Evolutionary conservation across 495 filamentous ascomycete species (phyloP), one percentile per base, ranked within the genome.

Genomic region (Filosporella fistucella): DNA sequence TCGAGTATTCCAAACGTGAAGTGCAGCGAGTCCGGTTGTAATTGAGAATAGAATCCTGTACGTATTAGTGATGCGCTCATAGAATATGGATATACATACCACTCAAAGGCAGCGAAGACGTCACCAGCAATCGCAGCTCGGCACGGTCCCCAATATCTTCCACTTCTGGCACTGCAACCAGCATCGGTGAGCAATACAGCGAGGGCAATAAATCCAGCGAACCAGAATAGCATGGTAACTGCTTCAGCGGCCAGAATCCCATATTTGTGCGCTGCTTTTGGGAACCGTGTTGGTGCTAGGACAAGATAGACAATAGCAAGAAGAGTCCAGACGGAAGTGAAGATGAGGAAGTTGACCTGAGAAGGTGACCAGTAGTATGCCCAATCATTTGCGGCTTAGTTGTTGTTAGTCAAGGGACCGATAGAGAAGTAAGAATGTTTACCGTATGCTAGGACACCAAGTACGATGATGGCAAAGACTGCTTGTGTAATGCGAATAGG

Each of bases 171-270:
- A 9, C 58, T 55, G 7, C 68, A 66, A 1, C 73, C 60, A 14
- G 71, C 74, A 44, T 46, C 41, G 10, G 14, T 37, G 35, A 86
- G 61, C 47, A 72, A 69, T 3, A 78, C 81, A 2, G 81, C 86
- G 1, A 89, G 58, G 0, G 86, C 86, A 59, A 94, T 81, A 50
- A 85, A 85, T 21, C 87, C 88, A 0, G 82, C 81, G 61, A 95
- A 89, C 89, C 89, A 94, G 71, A 91, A 90, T 29, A 91, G 73
- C 71, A 80, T 82, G n/a, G 88, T 90, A 11, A 91, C 37, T 35
- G 67, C 66, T 51, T 91, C 85, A 24, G 85, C 66, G n/a, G 56
- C 80, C 8, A 86, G 70, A 4, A 89, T 74, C 29, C 66, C 75
- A 22, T 78, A 71, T n/a, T 69, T 75, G 64, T 85, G 78, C 47